A percentile compares a stretch with the other conserved stretches of the same genome.
phyloP scores from a whole-genome alignment of 2,329 filamentous ascomycete genomes.

The Hypoxylon sp. region DNA sequence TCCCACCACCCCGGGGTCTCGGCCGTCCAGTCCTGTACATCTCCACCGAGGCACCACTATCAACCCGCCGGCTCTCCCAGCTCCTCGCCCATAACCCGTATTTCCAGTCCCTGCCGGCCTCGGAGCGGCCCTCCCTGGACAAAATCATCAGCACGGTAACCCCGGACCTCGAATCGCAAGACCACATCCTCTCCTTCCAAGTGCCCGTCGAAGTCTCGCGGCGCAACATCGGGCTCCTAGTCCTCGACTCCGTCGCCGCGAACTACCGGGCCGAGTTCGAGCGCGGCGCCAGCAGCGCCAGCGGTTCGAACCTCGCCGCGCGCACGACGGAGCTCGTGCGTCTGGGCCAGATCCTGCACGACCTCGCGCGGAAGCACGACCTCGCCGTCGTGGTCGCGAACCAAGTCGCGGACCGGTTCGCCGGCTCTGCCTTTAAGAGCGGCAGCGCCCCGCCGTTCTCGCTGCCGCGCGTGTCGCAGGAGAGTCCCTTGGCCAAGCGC shows the following conservation, averaged over 20 bases:
- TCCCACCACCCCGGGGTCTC: slow-evolving; percentile 79
- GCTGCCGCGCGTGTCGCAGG: slow-evolving; percentile 55
- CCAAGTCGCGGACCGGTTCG: slow-evolving; percentile 92
- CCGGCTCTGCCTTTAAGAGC: slow-evolving; percentile 44
- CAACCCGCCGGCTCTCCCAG: slow-evolving; percentile 85
- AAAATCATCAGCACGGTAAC: slow-evolving; percentile 85
- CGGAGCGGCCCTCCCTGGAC: slow-evolving; percentile 74
- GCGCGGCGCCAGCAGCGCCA: slow-evolving; percentile 61
- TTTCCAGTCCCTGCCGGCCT: slow-evolving; percentile 59
- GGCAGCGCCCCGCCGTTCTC: slow-evolving; percentile 31
- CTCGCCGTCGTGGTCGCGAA: slow-evolving; percentile 94
- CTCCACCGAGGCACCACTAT: slow-evolving; percentile 89
- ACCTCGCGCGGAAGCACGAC: slow-evolving; percentile 79
- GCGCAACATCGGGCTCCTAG: slow-evolving; percentile 82
- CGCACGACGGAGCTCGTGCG: slow-evolving; percentile 81
- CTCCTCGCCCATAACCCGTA: slow-evolving; percentile 78
- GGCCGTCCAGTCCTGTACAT: slow-evolving; percentile 88
- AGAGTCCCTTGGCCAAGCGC: slow-evolving; percentile 66
- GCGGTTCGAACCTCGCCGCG: slow-evolving; percentile 75
- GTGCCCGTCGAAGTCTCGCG: slow-evolving; percentile 86
- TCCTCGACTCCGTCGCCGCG: slow-evolving; percentile 92
- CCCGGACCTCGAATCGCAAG: slow-evolving; percentile 92
- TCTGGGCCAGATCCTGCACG: slow-evolving; percentile 80
- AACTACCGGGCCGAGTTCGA: slow-evolving; percentile 96
- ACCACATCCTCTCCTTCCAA: slow-evolving; percentile 94